Conservation (phyloP, 495 filamentous ascomycete species). For the Terfezia boudieri region DNA sequence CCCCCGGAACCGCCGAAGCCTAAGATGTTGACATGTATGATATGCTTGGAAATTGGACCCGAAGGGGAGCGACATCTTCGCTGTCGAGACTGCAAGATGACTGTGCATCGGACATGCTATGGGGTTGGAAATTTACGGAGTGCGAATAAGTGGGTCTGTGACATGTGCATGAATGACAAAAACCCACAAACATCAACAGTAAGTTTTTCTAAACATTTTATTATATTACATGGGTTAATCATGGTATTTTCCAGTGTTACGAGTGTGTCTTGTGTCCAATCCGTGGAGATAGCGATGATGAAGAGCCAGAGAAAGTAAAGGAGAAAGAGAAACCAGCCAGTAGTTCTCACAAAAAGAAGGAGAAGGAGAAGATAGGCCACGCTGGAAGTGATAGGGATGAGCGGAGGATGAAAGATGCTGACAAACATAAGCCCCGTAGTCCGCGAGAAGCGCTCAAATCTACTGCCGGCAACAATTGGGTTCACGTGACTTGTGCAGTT, state of each 20-base stretch:
- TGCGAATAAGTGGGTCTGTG: slow-evolving; percentile 72
- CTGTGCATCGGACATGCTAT: slow-evolving; percentile 87
- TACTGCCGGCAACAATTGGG: slow-evolving; percentile 90
- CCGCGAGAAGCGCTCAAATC: slow-evolving; percentile 84
- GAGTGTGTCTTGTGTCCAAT: slow-evolving; percentile 83
- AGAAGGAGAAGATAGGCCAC: slow-evolving; percentile 48
- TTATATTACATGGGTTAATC: background rate
- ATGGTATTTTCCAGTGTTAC: slow-evolving; percentile 35
- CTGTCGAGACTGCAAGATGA: slow-evolving; percentile 68
- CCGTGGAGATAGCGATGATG: slow-evolving; percentile 8
- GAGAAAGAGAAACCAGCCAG: slow-evolving; percentile 60
- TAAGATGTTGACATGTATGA: slow-evolving; percentile 57
- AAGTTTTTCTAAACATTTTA: slow-evolving; percentile 20
- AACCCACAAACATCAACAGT: slow-evolving; percentile 66
- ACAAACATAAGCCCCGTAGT: slow-evolving; percentile 50
- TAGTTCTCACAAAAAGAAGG: background rate
- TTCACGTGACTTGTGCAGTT: slow-evolving; percentile 82
- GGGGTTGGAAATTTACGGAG: slow-evolving; percentile 51
- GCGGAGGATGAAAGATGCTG: slow-evolving; percentile 55
- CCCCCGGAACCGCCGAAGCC: slow-evolving; percentile 49
- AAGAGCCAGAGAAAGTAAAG: slow-evolving; percentile 33
- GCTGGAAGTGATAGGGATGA: background rate
- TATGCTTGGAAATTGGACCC: slow-evolving; percentile 56
- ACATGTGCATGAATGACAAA: slow-evolving; percentile 86
- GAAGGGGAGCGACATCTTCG: slow-evolving; percentile 46